phyloP scores from a whole-genome alignment of 176 grass and related monocot genomes.

The Dendrocalamus sinicus region DNA sequence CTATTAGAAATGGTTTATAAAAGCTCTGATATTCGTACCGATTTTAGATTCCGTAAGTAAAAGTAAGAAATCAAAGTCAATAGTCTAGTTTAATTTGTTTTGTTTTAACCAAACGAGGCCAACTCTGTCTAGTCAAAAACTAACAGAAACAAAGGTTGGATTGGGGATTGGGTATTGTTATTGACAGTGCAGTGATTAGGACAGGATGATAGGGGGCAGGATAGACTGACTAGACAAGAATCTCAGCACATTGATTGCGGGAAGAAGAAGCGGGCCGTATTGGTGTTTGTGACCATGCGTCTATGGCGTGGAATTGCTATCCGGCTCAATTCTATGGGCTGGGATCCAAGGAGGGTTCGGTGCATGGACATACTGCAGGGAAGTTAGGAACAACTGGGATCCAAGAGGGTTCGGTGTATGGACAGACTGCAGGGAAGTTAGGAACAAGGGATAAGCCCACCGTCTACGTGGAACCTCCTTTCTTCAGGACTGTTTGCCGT shows the following conservation, averaged over 20 bases:
- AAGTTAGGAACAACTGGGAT: background rate
- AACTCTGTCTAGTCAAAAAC: background rate
- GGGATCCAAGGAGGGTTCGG: background rate
- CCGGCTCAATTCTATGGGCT: background rate
- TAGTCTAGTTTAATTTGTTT: too few species aligned
- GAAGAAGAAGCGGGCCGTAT: background rate
- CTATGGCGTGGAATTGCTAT: background rate
- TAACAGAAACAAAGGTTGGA: background rate
- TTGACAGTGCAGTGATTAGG: slow-evolving; percentile 24
- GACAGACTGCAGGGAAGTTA: background rate
- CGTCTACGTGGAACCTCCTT: background rate
- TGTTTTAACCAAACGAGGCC: too few species aligned
- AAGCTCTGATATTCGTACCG: too few species aligned
- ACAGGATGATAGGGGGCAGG: background rate
- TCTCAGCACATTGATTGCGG: background rate
- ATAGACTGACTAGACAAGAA: background rate
- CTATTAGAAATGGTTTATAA: too few species aligned
- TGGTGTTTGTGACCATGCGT: background rate
- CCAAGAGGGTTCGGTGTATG: background rate
- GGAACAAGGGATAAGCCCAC: background rate
- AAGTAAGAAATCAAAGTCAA: too few species aligned
- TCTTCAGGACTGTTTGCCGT: background rate
- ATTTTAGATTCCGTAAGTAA: too few species aligned
- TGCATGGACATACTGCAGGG: background rate
- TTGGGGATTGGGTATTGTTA: background rate